Evolutionary conservation across 352 stramenopile species (phyloP).

Genomic region (Phytophthora constricta): DNA sequence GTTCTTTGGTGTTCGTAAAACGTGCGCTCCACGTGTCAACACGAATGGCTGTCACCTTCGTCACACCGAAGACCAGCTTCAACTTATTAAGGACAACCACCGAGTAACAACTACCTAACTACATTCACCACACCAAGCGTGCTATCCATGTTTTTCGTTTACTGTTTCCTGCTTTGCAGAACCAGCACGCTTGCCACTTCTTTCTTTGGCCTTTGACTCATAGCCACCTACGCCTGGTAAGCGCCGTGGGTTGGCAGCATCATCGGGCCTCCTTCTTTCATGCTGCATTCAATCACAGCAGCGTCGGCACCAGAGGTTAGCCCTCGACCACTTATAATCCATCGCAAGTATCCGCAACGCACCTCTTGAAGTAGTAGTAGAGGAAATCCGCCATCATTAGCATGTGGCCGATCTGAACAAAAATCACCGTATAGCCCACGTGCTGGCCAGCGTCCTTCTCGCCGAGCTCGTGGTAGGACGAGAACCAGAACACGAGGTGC

Average conservation of each 20-base stretch:
- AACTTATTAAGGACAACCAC: slow-evolving; percentile 5
- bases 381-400: slow-evolving; percentile 99
- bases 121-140: slow-evolving; percentile 30
- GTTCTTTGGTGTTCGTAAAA: slow-evolving; percentile 28
- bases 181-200: slow-evolving; percentile 23
- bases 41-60: not conserved
- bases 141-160: slow-evolving; percentile 28
- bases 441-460: slow-evolving; percentile 92
- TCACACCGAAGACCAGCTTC: slow-evolving; percentile 9
- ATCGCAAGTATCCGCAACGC: no score
- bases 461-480: slow-evolving; percentile 98
- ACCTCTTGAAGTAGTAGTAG: slow-evolving; percentile 99
- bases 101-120: not conserved
- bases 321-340: no score
- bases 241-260: slow-evolving; percentile 89
- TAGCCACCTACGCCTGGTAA: slow-evolving; percentile 72
- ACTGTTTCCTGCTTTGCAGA: slow-evolving; percentile 17
- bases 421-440: slow-evolving; percentile 95
- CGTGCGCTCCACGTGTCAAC: slow-evolving; percentile 12
- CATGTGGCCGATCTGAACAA: slow-evolving; percentile 98
- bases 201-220: slow-evolving; percentile 20
- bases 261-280: slow-evolving; percentile 89
- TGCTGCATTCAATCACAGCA: slow-evolving; percentile 44
- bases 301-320: not conserved
- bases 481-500: slow-evolving; percentile 99